These are phyloP conservation scores for Aspergillus transmontanensis DNA, from an alignment of 2,329 filamentous ascomycete species.

Conservation along the genomic window DNA sequence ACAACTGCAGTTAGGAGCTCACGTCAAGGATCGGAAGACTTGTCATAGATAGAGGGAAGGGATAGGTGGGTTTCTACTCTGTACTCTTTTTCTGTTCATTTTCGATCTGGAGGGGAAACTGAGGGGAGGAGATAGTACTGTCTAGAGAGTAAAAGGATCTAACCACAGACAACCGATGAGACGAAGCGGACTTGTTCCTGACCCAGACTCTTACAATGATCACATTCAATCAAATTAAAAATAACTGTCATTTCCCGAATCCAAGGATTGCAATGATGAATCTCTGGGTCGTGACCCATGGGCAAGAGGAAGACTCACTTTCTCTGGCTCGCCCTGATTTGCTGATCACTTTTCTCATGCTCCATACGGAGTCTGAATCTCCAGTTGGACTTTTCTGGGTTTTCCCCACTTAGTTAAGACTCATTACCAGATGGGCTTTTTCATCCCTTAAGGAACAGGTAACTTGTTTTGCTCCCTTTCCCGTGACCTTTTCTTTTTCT, in stretches of 20 bases:
- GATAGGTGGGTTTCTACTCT: neutral
- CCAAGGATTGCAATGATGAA: neutral
- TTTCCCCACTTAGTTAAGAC: constrained; percentile 23
- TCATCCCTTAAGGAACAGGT: neutral
- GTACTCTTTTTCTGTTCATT: neutral
- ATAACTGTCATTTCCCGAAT: neutral
- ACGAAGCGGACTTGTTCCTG: neutral
- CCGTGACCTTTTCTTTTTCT: neutral
- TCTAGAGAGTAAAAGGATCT: neutral
- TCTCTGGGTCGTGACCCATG: neutral
- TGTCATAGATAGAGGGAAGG: neutral
- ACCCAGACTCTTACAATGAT: neutral
- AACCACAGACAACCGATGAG: neutral
- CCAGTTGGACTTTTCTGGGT: constrained; percentile 14
- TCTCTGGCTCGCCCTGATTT: constrained; percentile 11
- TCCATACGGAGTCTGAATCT: constrained; percentile 14
- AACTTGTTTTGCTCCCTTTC: constrained; percentile 1
- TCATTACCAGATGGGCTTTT: constrained; percentile 10
- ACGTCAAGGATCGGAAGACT: neutral
- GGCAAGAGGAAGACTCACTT: neutral
- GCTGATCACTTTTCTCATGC: constrained; percentile 21
- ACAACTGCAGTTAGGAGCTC: constrained; percentile 19
- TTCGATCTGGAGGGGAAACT: constrained; percentile 1
- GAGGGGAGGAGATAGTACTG: neutral
- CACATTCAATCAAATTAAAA: neutral